phyloP scores from a whole-genome alignment of 176 grass and related monocot species.

The bread wheat (Triticum aestivum) region IWGSC_CS_RefSeq_v2.1 NC_057810.1:536243063-536243562 shows the following conservation, averaged over 20 bases:
- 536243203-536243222: background rate
- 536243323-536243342: background rate
- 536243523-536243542: background rate
- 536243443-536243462: conserved; percentile 64
- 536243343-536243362: conserved; percentile 13
- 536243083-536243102: background rate
- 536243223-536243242: background rate
- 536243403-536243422: conserved; percentile 34
- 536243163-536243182: background rate
- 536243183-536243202: background rate
- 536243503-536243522: background rate
- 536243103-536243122: background rate
- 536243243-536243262: background rate
- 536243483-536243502: conserved; percentile 84
- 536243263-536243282: background rate
- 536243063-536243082: conserved; percentile 32
- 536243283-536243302: background rate
- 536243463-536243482: conserved; percentile 89
- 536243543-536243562: background rate
- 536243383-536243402: conserved; percentile 39
- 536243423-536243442: conserved; percentile 30
- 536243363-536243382: conserved; percentile 20
- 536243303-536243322: background rate
- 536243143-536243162: conserved; percentile 15
- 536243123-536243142: background rate